Conservation (phyloP, 2,329 filamentous ascomycete genomes). For the Cercospora zeina region DNA sequence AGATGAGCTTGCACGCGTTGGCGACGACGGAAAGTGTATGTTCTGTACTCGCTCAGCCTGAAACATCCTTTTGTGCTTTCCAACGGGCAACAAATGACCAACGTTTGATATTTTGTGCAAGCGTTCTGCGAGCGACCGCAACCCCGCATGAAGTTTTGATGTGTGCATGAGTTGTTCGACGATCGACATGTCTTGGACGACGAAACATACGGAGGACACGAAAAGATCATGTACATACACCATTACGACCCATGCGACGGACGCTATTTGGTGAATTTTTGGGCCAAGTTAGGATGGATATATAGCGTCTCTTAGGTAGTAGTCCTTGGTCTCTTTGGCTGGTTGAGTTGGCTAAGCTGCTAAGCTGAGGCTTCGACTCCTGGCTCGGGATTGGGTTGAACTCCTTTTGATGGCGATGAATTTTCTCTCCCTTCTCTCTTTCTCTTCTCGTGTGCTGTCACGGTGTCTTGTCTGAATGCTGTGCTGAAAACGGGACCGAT, state of each 20-base stretch:
- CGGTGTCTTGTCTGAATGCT: too few species aligned
- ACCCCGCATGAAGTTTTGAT: neutral
- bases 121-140: neutral
- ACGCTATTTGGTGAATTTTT: slow-evolving; percentile 10
- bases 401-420: slow-evolving; percentile 24
- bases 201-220: neutral
- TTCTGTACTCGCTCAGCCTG: neutral
- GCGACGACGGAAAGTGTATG: neutral
- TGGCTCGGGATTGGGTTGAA: slow-evolving; percentile 25
- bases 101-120: neutral
- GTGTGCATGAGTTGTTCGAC: slow-evolving; percentile 4
- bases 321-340: slow-evolving; percentile 23
- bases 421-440: neutral
- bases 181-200: neutral
- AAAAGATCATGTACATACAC: neutral
- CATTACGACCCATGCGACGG: slow-evolving; percentile 6
- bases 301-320: slow-evolving; percentile 26
- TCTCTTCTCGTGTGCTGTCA: neutral
- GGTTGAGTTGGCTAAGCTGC: slow-evolving; percentile 11
- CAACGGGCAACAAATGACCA: too few species aligned
- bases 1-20: neutral
- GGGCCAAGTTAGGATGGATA: neutral
- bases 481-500: too few species aligned
- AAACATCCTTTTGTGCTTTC: neutral
- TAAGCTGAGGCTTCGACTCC: slow-evolving; percentile 15